Evolutionary conservation across 2,329 filamentous ascomycete species (phyloP).

Genomic region (Calonectria pseudoreteaudii): DNA sequence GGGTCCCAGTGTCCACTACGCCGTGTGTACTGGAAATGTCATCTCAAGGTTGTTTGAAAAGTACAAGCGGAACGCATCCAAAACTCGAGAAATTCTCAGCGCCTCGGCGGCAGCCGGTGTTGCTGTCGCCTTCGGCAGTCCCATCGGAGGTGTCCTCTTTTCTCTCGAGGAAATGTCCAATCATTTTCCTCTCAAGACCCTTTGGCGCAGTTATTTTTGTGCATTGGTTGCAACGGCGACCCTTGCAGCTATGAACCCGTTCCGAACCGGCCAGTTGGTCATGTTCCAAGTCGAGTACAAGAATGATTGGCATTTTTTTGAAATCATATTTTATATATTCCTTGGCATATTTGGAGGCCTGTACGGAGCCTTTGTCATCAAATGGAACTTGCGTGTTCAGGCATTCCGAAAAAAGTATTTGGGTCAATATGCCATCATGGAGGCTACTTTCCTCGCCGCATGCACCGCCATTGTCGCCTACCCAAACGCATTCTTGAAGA

Average conservation of each 20-base stretch:
- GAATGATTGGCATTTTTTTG: slow-evolving; percentile 97
- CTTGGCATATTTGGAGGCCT: slow-evolving; percentile 94
- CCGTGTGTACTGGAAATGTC: slow-evolving; percentile 96
- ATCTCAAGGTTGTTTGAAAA: slow-evolving; percentile 94
- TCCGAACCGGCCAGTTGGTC: slow-evolving; percentile 95
- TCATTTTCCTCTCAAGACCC: slow-evolving; percentile 94
- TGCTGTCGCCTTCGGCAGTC: slow-evolving; percentile 95
- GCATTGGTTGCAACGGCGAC: slow-evolving; percentile 94
- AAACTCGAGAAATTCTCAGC: slow-evolving; percentile 94
- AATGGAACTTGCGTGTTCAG: slow-evolving; percentile 93
- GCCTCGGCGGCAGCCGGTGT: slow-evolving; percentile 96
- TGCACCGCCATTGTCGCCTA: slow-evolving; percentile 94
- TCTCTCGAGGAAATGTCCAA: slow-evolving; percentile 98
- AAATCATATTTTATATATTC: slow-evolving; percentile 90
- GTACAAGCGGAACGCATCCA: slow-evolving; percentile 90
- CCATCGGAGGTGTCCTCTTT: slow-evolving; percentile 96
- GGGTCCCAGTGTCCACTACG: slow-evolving; percentile 98
- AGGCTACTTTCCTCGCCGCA: slow-evolving; percentile 85
- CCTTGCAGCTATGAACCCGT: slow-evolving; percentile 95
- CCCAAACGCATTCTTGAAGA: slow-evolving; percentile 92
- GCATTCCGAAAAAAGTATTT: slow-evolving; percentile 96
- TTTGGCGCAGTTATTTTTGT: slow-evolving; percentile 99
- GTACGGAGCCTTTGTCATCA: slow-evolving; percentile 97
- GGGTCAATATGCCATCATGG: slow-evolving; percentile 83
- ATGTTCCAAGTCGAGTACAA: slow-evolving; percentile 99